A percentile compares a stretch with the other conserved stretches of the same genome.
Evolutionary conservation across 169 alveolate species (phyloP).

Genomic region (Cryptosporidium muris): DNA sequence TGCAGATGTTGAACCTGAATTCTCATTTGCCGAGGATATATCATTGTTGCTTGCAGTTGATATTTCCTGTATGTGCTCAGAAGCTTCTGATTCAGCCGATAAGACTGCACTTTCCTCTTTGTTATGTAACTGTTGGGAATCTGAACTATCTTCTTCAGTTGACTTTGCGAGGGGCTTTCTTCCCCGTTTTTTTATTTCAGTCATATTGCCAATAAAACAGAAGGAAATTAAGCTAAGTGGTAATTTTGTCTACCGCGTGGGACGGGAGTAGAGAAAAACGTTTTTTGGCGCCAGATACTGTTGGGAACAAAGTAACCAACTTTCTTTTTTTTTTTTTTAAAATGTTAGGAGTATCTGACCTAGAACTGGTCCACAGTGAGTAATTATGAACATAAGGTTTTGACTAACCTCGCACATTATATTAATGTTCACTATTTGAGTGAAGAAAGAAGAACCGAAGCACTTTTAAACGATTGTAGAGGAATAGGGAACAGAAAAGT

Average conservation of each 20-base stretch:
- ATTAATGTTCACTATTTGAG: too few relatives aligned
- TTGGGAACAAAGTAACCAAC: too few relatives aligned
- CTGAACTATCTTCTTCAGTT: conserved; percentile 68
- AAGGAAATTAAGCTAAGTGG: conserved; percentile 28
- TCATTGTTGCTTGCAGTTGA: background rate
- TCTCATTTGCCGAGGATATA: conserved; percentile 5
- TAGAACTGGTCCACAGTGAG: too few relatives aligned
- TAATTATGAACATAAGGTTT: too few relatives aligned
- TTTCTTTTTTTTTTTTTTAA: too few relatives aligned
- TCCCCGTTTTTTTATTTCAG: conserved; percentile 71
- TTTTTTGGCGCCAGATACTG: too few relatives aligned
- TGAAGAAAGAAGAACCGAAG: too few relatives aligned
- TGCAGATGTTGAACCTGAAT: background rate
- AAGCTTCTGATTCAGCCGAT: conserved; percentile 13
- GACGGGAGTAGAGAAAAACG: conserved; percentile 15
- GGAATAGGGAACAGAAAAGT: too few relatives aligned
- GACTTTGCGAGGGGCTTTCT: conserved; percentile 48
- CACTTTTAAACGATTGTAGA: too few relatives aligned
- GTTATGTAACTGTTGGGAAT: conserved; percentile 24
- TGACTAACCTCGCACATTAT: too few relatives aligned
- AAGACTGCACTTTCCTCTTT: background rate
- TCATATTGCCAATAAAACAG: conserved; percentile 66
- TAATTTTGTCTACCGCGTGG: conserved; percentile 58
- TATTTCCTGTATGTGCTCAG: conserved; percentile 23
- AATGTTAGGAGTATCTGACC: too few relatives aligned